Base-by-base conservation (phyloP, 208 protist genomes). In the Trypanosoma avium region DNA sequence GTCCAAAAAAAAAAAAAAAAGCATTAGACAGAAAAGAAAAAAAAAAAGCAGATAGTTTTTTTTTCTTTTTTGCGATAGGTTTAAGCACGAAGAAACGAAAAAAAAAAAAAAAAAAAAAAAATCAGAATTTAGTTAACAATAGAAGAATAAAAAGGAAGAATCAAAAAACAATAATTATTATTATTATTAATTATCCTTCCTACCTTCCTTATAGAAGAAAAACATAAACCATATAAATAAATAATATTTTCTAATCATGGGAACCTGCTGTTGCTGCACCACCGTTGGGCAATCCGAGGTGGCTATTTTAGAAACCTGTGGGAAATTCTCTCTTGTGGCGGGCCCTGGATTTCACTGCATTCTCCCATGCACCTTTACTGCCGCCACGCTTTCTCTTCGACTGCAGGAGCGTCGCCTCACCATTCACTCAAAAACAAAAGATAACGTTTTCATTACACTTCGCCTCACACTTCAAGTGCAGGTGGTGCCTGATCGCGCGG, bases 401-500 rank as follows among this genome's bases (percentile, higher is more conserved):
- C 71, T 90, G 42, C 53, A 62, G 27, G 77, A 90, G 64, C 53
- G 78, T 46, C 30, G 70, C 6, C 43, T 81, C 35, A 63, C 32
- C 2, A 42, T 90, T 9, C 59, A 87, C 26, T 88, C 84, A 12
- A 94, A 94, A 54, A 92, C 85, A n/a, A 91, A 91, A 53, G 88
- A 92, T 74, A 94, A 92, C 66, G 88, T 92, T n/a, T 90, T 90
- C 49, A 82, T 94, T 24, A 68, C 4, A 13, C n/a, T 90, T 7
- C 40, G 42, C 19, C 76, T 90, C 21, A 73, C 74, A n/a, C 46
- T 91, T 21, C 81, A 86, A 61, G 76, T 79, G 30, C 81, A 90
- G 61, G 68, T 85, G 36, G 71, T 81, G 9, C 61, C 70, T 5
- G 64, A 69, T 17, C 70, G 77, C 30, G 63, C 82, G 19, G 48